Conservation (phyloP, 1,284 basidiomycete species). For the Boletus calvinii region DNA sequence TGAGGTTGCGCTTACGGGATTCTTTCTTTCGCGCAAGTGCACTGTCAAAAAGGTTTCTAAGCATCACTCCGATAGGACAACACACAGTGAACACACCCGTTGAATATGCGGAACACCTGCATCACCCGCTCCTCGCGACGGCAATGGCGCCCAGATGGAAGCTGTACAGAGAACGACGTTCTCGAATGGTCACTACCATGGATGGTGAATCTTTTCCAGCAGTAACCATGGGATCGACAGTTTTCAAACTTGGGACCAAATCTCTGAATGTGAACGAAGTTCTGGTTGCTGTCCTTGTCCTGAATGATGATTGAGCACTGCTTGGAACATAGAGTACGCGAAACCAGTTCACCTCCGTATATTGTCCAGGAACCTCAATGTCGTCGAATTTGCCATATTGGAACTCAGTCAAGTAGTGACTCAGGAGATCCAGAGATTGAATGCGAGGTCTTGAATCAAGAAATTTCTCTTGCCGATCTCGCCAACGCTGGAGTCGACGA, state of each 20-base stretch:
- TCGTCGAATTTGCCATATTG: conserved; percentile 98
- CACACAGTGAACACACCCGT: conserved; percentile 56
- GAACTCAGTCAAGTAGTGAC: conserved; percentile 96
- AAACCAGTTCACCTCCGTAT: conserved; percentile 74
- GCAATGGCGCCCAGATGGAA: conserved; percentile 84
- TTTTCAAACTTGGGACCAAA: conserved; percentile 93
- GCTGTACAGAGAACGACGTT: conserved; percentile 90
- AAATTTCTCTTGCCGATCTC: conserved; percentile 86
- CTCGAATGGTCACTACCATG: conserved; percentile 90
- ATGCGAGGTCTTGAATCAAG: conserved; percentile 83
- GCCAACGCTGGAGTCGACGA: conserved; percentile 86
- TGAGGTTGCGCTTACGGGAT: conserved; percentile 87
- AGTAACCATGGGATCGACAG: conserved; percentile 81
- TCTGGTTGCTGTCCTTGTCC: conserved; percentile 94
- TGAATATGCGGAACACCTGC: conserved; percentile 92
- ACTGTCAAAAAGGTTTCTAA: conserved; percentile 42
- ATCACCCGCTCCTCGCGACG: conserved; percentile 93
- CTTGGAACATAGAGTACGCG: not conserved
- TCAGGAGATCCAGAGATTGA: conserved; percentile 87
- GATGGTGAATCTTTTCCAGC: conserved; percentile 89
- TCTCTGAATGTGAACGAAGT: conserved; percentile 90
- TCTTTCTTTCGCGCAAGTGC: conserved; percentile 89
- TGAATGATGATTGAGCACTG: conserved; percentile 32
- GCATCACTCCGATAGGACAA: not conserved
- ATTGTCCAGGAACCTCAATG: conserved; percentile 98